Evolutionary conservation across 176 grass and related monocot genomes (phyloP), one percentile per base, ranked within the genome.

Genomic region (Paspalum notatum): DNA sequence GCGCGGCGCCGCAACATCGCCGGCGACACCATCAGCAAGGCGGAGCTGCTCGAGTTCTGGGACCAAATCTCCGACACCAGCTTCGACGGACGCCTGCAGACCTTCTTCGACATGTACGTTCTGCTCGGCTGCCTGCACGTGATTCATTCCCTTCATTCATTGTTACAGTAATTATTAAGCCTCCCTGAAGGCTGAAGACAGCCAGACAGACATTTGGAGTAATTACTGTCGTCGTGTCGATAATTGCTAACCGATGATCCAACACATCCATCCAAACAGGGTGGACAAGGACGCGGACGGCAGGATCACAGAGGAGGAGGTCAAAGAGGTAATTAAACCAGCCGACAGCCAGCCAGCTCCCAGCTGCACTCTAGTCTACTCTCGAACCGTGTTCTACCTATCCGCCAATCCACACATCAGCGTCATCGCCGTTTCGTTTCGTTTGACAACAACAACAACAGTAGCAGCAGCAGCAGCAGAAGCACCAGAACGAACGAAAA

Each of bases 201-300:
- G n/a, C n/a, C n/a, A n/a, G n/a, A n/a, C n/a, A n/a, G n/a, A n/a
- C n/a, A n/a, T n/a, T n/a, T n/a, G n/a, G n/a, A n/a, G n/a, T n/a
- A n/a, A n/a, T n/a, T 32, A 32, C 32, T 32, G 32, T 32, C 32
- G 32, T 32, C 32, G 32, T 32, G 32, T 32, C 32, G 32, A 32
- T n/a, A n/a, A n/a, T 32, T 32, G 32, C 32, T 32, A 71, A n/a
- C n/a, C n/a, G n/a, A n/a, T n/a, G n/a, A n/a, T n/a, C n/a, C n/a
- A n/a, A n/a, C n/a, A n/a, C n/a, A n/a, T n/a, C n/a, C n/a, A n/a
- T 40, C 45, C 49, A 4, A 48, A 82, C 90, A 97, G 94, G 95
- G 90, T 98, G 12, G 92, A 98, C 78, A 98, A 95, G 95, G 82
- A 98, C 86, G 90, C 90, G 15, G 88, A 98, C 63, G 95, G 95